Conservation (phyloP, 208 protist species). For the Trichomonas tenax region DNA sequence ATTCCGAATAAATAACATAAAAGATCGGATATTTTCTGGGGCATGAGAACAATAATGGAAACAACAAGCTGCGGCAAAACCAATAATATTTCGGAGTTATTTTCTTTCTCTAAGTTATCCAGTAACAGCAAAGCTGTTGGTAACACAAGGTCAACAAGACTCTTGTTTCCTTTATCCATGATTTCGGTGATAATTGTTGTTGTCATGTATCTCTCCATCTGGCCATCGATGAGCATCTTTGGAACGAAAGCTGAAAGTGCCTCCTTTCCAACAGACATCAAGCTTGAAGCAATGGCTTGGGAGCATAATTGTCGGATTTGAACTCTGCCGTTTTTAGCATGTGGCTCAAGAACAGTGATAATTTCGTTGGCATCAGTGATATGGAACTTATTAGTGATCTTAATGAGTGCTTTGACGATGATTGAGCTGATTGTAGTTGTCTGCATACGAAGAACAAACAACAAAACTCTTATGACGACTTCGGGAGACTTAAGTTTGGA, state of each 20-base stretch:
- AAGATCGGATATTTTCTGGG: background rate
- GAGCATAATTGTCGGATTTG: background rate
- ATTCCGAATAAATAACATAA: background rate
- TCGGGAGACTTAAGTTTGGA: background rate
- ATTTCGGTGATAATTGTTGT: background rate
- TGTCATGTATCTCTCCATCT: background rate
- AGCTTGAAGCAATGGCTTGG: background rate
- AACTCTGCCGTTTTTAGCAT: background rate
- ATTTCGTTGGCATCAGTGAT: background rate
- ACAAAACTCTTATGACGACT: background rate
- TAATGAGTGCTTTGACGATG: background rate
- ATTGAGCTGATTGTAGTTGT: background rate
- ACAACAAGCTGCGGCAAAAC: background rate
- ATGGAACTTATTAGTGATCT: background rate
- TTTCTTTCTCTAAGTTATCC: no score
- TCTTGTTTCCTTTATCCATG: background rate
- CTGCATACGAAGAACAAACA: background rate
- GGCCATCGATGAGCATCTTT: background rate
- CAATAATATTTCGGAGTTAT: no score
- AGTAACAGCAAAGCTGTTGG: background rate
- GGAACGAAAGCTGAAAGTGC: background rate
- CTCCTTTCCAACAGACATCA: background rate
- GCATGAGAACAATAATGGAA: background rate
- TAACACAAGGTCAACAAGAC: background rate
- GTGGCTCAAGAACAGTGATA: background rate